Conservation (phyloP, 176 grass and related monocot genomes). For the Triticum dicoccoides region DNA sequence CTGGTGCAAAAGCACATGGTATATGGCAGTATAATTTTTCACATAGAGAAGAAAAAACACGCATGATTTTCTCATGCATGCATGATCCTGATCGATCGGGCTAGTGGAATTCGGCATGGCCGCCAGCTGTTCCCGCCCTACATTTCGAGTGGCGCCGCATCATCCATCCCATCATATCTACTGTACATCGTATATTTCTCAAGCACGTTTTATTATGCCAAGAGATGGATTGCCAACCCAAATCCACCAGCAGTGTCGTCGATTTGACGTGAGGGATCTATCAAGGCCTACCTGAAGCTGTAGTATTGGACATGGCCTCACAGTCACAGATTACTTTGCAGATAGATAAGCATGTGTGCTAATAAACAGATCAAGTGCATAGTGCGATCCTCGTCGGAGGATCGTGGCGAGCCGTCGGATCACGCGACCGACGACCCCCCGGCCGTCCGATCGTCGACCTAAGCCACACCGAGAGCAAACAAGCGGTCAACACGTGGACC, state of each 20-base stretch:
- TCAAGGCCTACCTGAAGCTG: constrained; percentile 4
- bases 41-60: background rate
- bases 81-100: background rate
- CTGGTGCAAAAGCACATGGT: background rate
- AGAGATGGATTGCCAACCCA: background rate
- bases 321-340: background rate
- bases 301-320: background rate
- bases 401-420: background rate
- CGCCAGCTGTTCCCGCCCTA: background rate
- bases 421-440: background rate
- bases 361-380: background rate
- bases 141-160: background rate
- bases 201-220: background rate
- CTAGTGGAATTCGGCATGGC: constrained; percentile 2
- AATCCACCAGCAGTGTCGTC: background rate
- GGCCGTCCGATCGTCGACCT: background rate
- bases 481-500: background rate
- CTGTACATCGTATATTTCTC: no score
- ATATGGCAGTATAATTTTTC: background rate
- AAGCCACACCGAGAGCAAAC: background rate
- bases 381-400: background rate
- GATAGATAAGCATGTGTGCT: background rate
- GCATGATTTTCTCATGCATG: background rate
- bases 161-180: background rate
- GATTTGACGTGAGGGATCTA: background rate